Conservation (phyloP, 2,329 filamentous ascomycete species). For the Calonectria hongkongensis region DNA sequence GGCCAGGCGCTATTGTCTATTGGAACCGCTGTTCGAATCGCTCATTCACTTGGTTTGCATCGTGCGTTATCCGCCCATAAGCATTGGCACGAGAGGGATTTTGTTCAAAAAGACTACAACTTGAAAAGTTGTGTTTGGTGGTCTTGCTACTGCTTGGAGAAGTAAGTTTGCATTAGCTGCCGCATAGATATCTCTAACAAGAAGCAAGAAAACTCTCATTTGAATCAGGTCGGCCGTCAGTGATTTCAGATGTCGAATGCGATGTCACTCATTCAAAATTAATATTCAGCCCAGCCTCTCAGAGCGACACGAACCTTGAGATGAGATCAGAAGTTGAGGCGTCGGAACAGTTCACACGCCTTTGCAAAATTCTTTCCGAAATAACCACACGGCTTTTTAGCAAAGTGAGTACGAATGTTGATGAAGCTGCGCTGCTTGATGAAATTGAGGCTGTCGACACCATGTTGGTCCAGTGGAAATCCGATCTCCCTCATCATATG, state of each 20-base stretch:
- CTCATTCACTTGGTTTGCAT: slow-evolving; percentile 1
- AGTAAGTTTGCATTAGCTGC: background rate
- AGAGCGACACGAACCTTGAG: background rate
- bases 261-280: background rate
- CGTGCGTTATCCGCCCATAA: slow-evolving; percentile 1
- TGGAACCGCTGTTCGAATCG: background rate
- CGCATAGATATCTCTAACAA: background rate
- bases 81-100: slow-evolving; percentile 10
- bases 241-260: background rate
- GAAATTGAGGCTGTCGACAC: background rate
- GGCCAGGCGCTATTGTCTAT: background rate
- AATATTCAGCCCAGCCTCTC: background rate
- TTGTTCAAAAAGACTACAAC: slow-evolving; percentile 19
- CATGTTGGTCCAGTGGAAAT: slow-evolving; percentile 3
- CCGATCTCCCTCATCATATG: background rate
- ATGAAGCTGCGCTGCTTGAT: background rate
- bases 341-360: slow-evolving; percentile 12
- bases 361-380: slow-evolving; percentile 13
- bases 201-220: background rate
- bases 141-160: slow-evolving; percentile 12
- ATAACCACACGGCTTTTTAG: slow-evolving; percentile 4
- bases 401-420: background rate
- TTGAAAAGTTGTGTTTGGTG: slow-evolving; percentile 11
- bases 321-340: background rate
- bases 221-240: background rate